Base-by-base conservation (phyloP, 163 green algal genomes). In the Scenedesmus sp. region DNA sequence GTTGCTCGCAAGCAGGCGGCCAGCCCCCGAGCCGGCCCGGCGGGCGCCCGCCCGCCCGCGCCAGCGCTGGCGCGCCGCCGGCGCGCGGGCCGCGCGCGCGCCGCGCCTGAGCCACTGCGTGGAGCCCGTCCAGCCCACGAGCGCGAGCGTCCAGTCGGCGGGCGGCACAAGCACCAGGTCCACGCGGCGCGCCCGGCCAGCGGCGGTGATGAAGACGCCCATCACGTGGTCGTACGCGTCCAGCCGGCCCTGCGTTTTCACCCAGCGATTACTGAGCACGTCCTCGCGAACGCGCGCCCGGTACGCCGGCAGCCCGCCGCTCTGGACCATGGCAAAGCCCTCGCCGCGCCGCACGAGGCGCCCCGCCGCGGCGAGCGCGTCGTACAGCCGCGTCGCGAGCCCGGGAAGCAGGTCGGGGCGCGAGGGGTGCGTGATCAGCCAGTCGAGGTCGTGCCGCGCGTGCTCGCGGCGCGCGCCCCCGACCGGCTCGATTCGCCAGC, bases 151-250 rank as follows among this genome's bases (percentile, higher is more conserved):
- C 82, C 82, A 87, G 22, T 69, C 29, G 39, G 48, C 28, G 39
- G 72, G 67, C 15, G 82, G 82, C 10, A 87, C 54, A 20, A 87
- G 60, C 31, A 87, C 80, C 18, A 87, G n/a, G 51, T 87, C 82
- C 63, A 81, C 54, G 0, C 81, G 74, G 0, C 82, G 71, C 48
- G 58, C 60, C 29, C 77, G 53, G 2, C 29, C 18, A 15, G 29
- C 34, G 2, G 18, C 18, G n/a, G n/a, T n/a, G n/a, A 85, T 33
- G 48, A 70, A 77, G 47, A 84, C 65, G 24, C 57, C 33, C 76
- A 70, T 85, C 17, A 87, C 42, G 70, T 87, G 82, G 69, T 87
- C 82, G 60, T 82, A 87, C 0, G 57, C 28, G 64, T 80, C 81
- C 75, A 86, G 79, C 58, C 84, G 81, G 26, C 84, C 56, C 4